Evolutionary conservation across 1,284 basidiomycete species (phyloP).

Genomic region (Porodaedalea pini): DNA sequence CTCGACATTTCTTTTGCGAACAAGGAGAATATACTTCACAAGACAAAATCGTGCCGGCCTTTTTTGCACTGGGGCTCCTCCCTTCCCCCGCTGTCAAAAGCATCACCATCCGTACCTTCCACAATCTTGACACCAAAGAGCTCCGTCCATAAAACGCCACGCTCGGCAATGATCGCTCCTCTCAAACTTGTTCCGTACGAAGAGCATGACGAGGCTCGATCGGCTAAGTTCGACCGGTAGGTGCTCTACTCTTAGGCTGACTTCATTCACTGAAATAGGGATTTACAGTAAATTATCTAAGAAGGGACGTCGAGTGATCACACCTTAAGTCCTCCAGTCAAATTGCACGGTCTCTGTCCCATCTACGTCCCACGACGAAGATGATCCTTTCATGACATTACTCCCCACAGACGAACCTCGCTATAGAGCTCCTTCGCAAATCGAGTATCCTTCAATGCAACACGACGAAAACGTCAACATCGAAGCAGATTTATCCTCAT

Average conservation of each 20-base stretch:
- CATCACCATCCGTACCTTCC: not conserved
- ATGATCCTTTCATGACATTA: not conserved
- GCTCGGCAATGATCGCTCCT: not conserved
- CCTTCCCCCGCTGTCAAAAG: not conserved
- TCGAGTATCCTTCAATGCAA: not conserved
- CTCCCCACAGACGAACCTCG: not conserved
- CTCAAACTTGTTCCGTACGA: conserved; percentile 11
- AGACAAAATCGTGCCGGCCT: not conserved
- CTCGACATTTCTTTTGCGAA: conserved; percentile 7
- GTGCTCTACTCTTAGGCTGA: not conserved
- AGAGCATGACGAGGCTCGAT: conserved; percentile 2
- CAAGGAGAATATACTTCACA: not conserved
- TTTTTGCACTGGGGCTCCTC: conserved; percentile 3
- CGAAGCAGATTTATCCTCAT: not conserved
- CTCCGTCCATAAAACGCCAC: not conserved
- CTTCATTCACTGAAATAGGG: not conserved
- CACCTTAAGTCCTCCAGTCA: not conserved
- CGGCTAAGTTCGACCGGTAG: conserved; percentile 5
- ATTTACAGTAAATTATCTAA: not conserved
- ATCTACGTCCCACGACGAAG: not conserved
- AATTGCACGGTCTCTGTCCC: too few relatives aligned
- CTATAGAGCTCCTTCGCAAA: not conserved
- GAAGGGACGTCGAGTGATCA: not conserved
- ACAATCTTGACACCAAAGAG: not conserved
- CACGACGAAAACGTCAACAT: not conserved